Evolutionary conservation across 805 yeast genomes (phyloP).

Genomic region (Diddensiella caesifluorescens): DNA sequence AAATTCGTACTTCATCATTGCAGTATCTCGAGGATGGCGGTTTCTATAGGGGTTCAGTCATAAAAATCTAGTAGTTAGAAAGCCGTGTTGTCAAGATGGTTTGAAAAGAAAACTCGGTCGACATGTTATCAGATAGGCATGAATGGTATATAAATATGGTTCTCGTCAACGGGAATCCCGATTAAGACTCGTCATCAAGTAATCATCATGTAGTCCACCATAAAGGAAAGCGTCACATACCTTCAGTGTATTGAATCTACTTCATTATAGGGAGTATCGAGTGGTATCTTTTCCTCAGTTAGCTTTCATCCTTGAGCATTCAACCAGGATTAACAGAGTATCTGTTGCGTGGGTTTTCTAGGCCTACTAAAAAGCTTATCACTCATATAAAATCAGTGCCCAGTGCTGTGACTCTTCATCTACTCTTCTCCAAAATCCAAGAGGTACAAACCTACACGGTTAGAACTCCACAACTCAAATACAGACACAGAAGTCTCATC

Average conservation of each 20-base stretch:
- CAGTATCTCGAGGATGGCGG: too few relatives aligned
- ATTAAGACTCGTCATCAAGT: constrained; percentile 98
- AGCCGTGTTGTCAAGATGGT: neutral
- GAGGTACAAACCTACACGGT: constrained; percentile 1
- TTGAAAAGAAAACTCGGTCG: neutral
- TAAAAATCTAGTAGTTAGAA: neutral
- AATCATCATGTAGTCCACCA: constrained; percentile 46
- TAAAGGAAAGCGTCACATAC: too few relatives aligned
- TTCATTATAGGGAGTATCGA: too few relatives aligned
- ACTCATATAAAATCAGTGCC: constrained; percentile 97
- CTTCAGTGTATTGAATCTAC: too few relatives aligned
- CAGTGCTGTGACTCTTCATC: constrained; percentile 95
- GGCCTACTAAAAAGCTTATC: constrained; percentile 93
- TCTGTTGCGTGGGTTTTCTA: constrained; percentile 97
- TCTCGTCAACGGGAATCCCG: constrained; percentile 95
- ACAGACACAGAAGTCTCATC: constrained; percentile 1
- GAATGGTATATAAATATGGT: constrained; percentile 76
- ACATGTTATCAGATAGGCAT: constrained; percentile 67
- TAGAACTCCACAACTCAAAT: neutral
- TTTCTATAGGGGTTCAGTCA: neutral
- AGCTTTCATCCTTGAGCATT: too few relatives aligned
- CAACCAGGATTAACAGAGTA: too few relatives aligned
- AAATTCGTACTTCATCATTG: constrained; percentile 52
- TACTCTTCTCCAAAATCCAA: constrained; percentile 9
- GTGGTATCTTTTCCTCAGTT: too few relatives aligned